Evolutionary conservation across 495 filamentous ascomycete species (phyloP), one percentile per base, ranked within the genome.

Genomic region (Parathielavia appendiculata): DNA sequence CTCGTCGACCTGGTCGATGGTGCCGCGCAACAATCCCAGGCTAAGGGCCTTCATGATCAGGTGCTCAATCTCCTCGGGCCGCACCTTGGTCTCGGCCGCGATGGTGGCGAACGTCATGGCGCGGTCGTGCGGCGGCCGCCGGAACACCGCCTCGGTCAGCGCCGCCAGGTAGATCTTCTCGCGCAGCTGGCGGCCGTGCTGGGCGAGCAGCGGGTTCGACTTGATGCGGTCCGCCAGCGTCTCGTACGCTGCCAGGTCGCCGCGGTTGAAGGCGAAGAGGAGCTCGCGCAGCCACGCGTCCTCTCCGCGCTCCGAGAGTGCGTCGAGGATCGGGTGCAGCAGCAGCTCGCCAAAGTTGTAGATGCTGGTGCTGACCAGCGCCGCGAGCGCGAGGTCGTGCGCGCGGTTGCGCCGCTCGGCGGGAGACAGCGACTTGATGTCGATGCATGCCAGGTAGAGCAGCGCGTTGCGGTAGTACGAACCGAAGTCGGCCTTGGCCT

Each of bases 321-420:
- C 84, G 67, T 96, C 87, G 55, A 97, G 86, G 66, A 99, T 95
- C 7, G 93, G 95, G 75, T 99, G 93, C 58, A 97, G 84, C 20
- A 99, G 85, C 6, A 99, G 90, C 79, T 99, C 93, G 73, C 93
- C 93, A 61, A 99, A 99, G 80, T 97, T 99, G 81, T 97, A 97
- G 76, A 97, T 97, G 60, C 82, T 85, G 69, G 92, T 90, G 51
- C 91, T 96, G 36, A 96, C 87, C 11, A 99, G 80, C 13, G 93
- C 93, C 19, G 95, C 91, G 47, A 99, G 85, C 66, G 84, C 83
- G 58, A 99, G 87, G 74, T 96, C 90, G 77, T 96, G 92, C 49
- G 93, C 93, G 48, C 92, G 87, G 45, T 78, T 79, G 67, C 82
- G 83, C 60, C 88, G 86, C 70, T 97, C 93, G 35, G 73, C 69